These are phyloP conservation scores for Suhomyces pyralidae DNA, from an alignment of 805 yeast genomes.

Conservation along the genomic window DNA sequence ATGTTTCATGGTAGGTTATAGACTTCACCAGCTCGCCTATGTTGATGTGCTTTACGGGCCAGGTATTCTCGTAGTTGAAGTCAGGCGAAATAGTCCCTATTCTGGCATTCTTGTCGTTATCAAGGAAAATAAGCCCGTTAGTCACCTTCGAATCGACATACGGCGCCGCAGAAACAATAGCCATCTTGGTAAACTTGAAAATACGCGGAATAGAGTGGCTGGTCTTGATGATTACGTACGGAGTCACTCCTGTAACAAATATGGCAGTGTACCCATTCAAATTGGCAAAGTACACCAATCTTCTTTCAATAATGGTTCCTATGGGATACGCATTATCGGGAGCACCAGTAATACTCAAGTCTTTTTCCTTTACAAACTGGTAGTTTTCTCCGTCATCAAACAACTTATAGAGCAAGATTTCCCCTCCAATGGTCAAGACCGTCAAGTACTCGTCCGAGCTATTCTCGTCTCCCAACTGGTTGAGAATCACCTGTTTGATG, in stretches of 20 bases:
- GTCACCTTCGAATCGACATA: conserved; percentile 39
- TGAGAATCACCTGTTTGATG: conserved; percentile 63
- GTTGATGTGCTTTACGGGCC: conserved; percentile 53
- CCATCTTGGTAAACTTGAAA: conserved; percentile 61
- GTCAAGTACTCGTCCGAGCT: conserved; percentile 61
- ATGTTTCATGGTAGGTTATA: conserved; percentile 64
- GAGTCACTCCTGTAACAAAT: conserved; percentile 70
- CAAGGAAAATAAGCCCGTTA: conserved; percentile 67
- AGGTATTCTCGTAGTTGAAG: conserved; percentile 54
- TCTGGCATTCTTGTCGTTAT: conserved; percentile 66
- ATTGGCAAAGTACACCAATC: conserved; percentile 55
- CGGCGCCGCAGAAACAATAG: conserved; percentile 64
- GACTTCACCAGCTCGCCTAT: conserved; percentile 64
- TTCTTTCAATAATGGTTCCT: conserved; percentile 68
- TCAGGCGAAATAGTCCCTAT: conserved; percentile 47
- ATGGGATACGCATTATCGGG: conserved; percentile 73
- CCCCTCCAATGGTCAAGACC: conserved; percentile 78
- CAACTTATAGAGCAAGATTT: conserved; percentile 63
- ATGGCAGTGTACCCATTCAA: conserved; percentile 58
- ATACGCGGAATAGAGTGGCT: conserved; percentile 61
- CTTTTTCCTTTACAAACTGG: conserved; percentile 42
- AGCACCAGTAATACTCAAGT: conserved; percentile 62
- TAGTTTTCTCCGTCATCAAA: conserved; percentile 46
- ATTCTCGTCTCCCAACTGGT: conserved; percentile 59
- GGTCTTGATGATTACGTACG: conserved; percentile 66